Percentiles rank a stretch among this genome's conserved stretches.
phyloP scores from a whole-genome alignment of 208 protist species.

The Lotmaria passim region DNA sequence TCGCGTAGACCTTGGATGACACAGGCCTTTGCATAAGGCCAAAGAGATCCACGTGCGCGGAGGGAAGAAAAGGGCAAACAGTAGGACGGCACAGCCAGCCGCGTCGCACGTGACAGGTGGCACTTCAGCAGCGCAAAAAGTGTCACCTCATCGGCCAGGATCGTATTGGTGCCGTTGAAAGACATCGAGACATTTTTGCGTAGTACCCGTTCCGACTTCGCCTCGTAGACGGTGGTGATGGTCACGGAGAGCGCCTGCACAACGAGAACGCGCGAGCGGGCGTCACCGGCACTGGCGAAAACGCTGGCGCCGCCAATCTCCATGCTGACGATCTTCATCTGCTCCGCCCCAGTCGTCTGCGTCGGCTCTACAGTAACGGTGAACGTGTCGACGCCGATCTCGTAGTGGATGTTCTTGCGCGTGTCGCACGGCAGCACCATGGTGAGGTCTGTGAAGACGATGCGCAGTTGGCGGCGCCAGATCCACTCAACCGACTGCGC shows the following conservation, averaged over 20 bases:
- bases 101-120: constrained; percentile 47
- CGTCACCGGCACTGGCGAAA: constrained; percentile 25
- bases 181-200: constrained; percentile 58
- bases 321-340: constrained; percentile 52
- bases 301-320: constrained; percentile 32
- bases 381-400: constrained; percentile 48
- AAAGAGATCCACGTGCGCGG: constrained; percentile 47
- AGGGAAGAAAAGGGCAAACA: constrained; percentile 60
- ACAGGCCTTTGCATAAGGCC: constrained; percentile 60
- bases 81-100: constrained; percentile 53
- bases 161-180: constrained; percentile 38
- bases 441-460: constrained; percentile 49
- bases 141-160: constrained; percentile 51
- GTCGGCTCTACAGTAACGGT: constrained; percentile 52
- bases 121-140: constrained; percentile 57
- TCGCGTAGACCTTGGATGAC: constrained; percentile 62
- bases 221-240: constrained; percentile 59
- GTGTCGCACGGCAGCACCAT: constrained; percentile 53
- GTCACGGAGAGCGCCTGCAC: constrained; percentile 45
- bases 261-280: constrained; percentile 25
- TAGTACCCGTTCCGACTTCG: constrained; percentile 34
- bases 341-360: constrained; percentile 37
- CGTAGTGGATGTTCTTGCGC: constrained; percentile 39
- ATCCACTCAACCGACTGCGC: constrained; percentile 68
- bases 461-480: constrained; percentile 61